A percentile compares a stretch with the other conserved stretches of the same genome.
These are phyloP conservation scores for Aspergillus terreus DNA, from an alignment of 2,329 filamentous ascomycete species.

Conservation along the genomic window DNA sequence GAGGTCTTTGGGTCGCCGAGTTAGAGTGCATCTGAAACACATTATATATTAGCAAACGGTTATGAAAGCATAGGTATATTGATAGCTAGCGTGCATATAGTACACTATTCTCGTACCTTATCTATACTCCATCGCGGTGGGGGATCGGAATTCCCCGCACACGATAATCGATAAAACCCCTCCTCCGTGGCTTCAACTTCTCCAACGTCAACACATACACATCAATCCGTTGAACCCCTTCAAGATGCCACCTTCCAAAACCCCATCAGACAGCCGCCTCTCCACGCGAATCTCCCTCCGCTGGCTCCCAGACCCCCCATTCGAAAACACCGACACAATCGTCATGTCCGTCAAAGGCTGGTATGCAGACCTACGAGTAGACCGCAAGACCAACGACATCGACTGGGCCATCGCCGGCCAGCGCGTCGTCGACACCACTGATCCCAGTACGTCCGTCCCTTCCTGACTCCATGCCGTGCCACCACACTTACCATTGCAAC, in stretches of 20 bases:
- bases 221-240: no score
- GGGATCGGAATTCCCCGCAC: no score
- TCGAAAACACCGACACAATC: constrained; percentile 43
- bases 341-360: constrained; percentile 42
- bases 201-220: no score
- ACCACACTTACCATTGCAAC: neutral
- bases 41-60: no score
- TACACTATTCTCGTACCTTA: no score
- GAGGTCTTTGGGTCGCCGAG: constrained; percentile 23
- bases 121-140: no score
- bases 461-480: neutral
- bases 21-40: neutral
- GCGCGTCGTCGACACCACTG: constrained; percentile 32
- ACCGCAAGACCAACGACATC: constrained; percentile 30
- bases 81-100: no score
- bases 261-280: constrained; percentile 14
- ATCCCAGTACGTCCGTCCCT: constrained; percentile 27
- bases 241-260: neutral
- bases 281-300: constrained; percentile 43
- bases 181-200: no score
- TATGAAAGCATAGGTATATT: no score
- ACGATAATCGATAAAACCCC: no score
- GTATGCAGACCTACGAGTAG: constrained; percentile 43
- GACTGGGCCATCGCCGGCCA: constrained; percentile 46
- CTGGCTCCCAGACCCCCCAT: constrained; percentile 39